Percentiles rank a stretch among this genome's conserved stretches.
Conservation (phyloP, 2,329 filamentous ascomycete species). For the Colletotrichum destructivum region DNA sequence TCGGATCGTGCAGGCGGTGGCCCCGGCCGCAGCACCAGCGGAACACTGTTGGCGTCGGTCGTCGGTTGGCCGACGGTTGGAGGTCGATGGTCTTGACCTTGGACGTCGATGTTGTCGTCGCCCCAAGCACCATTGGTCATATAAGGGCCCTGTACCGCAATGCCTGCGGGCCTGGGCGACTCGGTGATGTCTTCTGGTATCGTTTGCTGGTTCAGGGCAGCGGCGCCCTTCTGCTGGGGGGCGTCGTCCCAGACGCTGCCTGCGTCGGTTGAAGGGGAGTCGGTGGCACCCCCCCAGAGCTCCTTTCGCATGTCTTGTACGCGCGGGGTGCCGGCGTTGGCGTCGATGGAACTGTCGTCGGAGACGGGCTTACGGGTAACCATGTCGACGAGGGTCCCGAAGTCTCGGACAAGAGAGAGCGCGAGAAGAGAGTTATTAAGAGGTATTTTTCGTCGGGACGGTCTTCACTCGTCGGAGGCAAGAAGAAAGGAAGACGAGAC, state of each 20-base stretch:
- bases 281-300: slow-evolving; percentile 52
- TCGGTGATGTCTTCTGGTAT: slow-evolving; percentile 48
- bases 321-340: slow-evolving; percentile 46
- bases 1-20: slow-evolving; percentile 48
- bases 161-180: slow-evolving; percentile 52
- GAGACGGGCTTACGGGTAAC: slow-evolving; percentile 59
- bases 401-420: slow-evolving; percentile 27
- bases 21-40: slow-evolving; percentile 52
- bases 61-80: slow-evolving; percentile 18
- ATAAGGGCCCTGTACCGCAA: slow-evolving; percentile 43
- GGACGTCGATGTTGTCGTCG: slow-evolving; percentile 40
- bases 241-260: slow-evolving; percentile 47
- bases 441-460: neutral
- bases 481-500: neutral
- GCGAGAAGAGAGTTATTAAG: too few relatives aligned
- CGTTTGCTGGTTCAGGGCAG: slow-evolving; percentile 14
- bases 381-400: slow-evolving; percentile 51
- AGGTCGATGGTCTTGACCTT: slow-evolving; percentile 37
- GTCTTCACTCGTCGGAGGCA: slow-evolving; percentile 13
- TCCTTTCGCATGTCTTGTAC: slow-evolving; percentile 50
- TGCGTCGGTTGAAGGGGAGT: slow-evolving; percentile 49
- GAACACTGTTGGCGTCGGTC: slow-evolving; percentile 45
- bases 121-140: slow-evolving; percentile 52
- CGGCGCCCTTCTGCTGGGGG: slow-evolving; percentile 34
- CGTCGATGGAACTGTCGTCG: slow-evolving; percentile 47